Evolutionary conservation across 106 monocot genomes (phyloP).

Genomic region (Dendrobium catenatum): DNA sequence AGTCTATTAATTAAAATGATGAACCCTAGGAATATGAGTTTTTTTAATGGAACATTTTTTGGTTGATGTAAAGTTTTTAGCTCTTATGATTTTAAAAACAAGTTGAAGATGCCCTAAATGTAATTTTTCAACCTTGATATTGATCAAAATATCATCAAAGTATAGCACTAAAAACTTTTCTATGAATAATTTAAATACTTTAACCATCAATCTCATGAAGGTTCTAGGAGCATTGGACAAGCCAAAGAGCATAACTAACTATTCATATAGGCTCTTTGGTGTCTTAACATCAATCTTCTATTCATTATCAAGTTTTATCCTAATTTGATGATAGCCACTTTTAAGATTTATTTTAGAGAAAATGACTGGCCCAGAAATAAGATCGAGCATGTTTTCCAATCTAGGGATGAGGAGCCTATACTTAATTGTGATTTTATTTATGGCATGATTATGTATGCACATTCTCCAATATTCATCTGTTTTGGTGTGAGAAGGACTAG

Average conservation of each 20-base stretch:
- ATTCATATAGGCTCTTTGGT: background rate
- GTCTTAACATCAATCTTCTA: constrained; percentile 6
- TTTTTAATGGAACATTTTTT: background rate
- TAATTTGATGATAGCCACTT: constrained; percentile 3
- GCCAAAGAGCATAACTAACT: constrained; percentile 6
- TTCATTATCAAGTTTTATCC: background rate
- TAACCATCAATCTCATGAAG: constrained; percentile 6
- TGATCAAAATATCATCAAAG: constrained; percentile 8
- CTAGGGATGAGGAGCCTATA: background rate
- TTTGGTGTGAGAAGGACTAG: background rate
- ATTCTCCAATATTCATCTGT: background rate
- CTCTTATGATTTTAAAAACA: background rate
- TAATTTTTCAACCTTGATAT: background rate
- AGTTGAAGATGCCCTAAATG: background rate
- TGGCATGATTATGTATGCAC: background rate
- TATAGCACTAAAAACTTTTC: constrained; percentile 5
- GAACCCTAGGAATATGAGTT: background rate
- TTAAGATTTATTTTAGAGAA: constrained; percentile 7
- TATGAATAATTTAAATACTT: background rate
- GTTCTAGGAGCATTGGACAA: constrained; percentile 5
- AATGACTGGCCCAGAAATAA: background rate
- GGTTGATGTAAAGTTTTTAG: background rate
- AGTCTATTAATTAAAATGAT: background rate
- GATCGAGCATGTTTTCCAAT: background rate
- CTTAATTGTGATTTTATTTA: background rate